phyloP scores from a whole-genome alignment of 345 rosid genomes.

The Dimocarpus longan region DNA sequence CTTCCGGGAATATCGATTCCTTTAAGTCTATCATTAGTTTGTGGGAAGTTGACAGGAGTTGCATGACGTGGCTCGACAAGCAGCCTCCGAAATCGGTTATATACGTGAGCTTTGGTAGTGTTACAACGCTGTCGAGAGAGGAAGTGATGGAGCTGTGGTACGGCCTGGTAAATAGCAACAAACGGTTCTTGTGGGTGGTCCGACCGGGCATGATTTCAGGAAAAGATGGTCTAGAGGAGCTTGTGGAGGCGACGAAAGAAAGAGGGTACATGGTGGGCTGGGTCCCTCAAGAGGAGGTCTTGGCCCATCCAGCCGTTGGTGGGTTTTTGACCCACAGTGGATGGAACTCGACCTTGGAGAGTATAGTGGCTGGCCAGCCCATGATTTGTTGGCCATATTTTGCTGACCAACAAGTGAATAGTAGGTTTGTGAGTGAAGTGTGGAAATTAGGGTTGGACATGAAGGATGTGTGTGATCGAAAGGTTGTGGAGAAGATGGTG shows the following conservation, averaged over 20 bases:
- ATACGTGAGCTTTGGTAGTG: conserved; percentile 58
- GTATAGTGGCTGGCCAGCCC: conserved; percentile 58
- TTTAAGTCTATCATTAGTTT: conserved; percentile 32
- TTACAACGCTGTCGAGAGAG: conserved; percentile 24
- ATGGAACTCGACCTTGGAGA: conserved; percentile 84
- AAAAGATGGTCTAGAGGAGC: conserved; percentile 23
- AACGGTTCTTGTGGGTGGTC: conserved; percentile 55
- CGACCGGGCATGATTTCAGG: conserved; percentile 26
- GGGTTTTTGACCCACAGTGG: conserved; percentile 74
- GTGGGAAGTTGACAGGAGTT: conserved; percentile 42
- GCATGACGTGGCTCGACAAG: conserved; percentile 50
- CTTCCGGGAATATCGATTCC: neutral
- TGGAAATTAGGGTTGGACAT: conserved; percentile 75
- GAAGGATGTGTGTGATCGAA: conserved; percentile 60
- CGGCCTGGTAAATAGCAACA: conserved; percentile 42
- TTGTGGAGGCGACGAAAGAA: conserved; percentile 31
- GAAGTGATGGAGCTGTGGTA: conserved; percentile 51
- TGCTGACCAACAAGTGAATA: conserved; percentile 62
- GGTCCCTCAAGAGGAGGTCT: conserved; percentile 47
- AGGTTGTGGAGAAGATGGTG: conserved; percentile 52
- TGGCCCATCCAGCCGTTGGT: conserved; percentile 54
- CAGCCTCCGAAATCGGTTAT: conserved; percentile 43
- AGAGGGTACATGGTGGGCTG: conserved; percentile 46
- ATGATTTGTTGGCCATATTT: conserved; percentile 75
- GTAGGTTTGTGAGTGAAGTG: conserved; percentile 53